Conservation (phyloP, 108 stramenopile species). For the Heterococcus sp. region DNA sequence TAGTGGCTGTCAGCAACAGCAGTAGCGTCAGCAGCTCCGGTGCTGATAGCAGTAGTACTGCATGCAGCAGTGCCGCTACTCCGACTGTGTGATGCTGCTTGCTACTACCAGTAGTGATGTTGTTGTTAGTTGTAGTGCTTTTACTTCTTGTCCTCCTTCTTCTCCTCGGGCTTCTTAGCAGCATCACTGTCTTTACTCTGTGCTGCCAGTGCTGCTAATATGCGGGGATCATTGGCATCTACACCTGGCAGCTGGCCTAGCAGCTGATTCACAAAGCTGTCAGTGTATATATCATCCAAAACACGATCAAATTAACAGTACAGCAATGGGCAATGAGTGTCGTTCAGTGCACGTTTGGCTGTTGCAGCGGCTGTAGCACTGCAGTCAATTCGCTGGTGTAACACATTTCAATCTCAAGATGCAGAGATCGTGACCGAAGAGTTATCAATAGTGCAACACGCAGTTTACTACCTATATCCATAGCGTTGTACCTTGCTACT, state of each 20-base stretch:
- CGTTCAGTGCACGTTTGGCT: background rate
- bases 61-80: too few relatives aligned
- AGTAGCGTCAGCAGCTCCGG: too few relatives aligned
- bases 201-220: conserved; percentile 24
- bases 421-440: background rate
- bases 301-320: background rate
- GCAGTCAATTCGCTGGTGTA: background rate
- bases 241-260: conserved; percentile 10
- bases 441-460: background rate
- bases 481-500: too few relatives aligned
- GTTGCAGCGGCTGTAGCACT: background rate
- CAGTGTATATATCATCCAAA: background rate
- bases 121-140: background rate
- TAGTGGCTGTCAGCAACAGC: too few relatives aligned
- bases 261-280: background rate
- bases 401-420: background rate
- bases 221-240: conserved; percentile 35
- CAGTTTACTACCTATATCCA: too few relatives aligned
- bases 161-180: background rate
- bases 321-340: background rate
- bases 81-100: too few relatives aligned
- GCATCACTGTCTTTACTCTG: background rate
- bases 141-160: conserved; percentile 22
- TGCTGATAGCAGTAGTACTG: too few relatives aligned
- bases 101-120: too few relatives aligned